These are phyloP conservation scores for Aegilops speltoides DNA, from an alignment of 176 grass and related monocot species.

Conservation along the genomic window DNA sequence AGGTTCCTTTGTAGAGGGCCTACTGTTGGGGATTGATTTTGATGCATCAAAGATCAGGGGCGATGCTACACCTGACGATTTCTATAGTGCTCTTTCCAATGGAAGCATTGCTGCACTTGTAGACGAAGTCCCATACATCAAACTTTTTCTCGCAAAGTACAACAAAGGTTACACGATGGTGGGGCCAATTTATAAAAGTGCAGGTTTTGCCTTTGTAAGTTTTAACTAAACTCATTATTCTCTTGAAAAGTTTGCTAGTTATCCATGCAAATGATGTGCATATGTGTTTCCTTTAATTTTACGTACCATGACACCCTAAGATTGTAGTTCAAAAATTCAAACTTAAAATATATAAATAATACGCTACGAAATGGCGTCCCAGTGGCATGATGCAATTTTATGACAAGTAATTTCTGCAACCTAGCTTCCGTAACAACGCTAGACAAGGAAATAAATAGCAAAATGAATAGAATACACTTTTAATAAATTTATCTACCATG, in stretches of 20 bases:
- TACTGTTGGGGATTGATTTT: slow-evolving; percentile 23
- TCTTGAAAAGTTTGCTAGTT: background rate
- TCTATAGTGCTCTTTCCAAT: slow-evolving; percentile 15
- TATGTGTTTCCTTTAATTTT: too few species aligned
- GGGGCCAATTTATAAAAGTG: slow-evolving; percentile 43
- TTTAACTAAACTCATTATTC: background rate
- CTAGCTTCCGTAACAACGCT: too few species aligned
- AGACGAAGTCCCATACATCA: slow-evolving; percentile 38
- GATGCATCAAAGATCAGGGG: slow-evolving; percentile 26
- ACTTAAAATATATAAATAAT: too few species aligned
- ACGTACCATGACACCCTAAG: too few species aligned
- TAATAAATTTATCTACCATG: too few species aligned
- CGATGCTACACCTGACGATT: slow-evolving; percentile 15
- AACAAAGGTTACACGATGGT: slow-evolving; percentile 32
- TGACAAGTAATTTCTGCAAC: too few species aligned
- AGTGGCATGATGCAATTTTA: too few species aligned
- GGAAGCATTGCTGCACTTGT: slow-evolving; percentile 40
- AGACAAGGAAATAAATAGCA: too few species aligned
- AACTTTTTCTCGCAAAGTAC: slow-evolving; percentile 45
- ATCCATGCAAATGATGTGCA: too few species aligned
- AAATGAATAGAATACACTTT: too few species aligned
- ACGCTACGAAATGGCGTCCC: too few species aligned
- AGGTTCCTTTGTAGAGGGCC: slow-evolving; percentile 17
- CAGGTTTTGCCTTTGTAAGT: slow-evolving; percentile 36
- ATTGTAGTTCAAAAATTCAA: too few species aligned